Base-by-base conservation (phyloP, 2,329 filamentous ascomycete genomes). In the Colletotrichum sp. region DNA sequence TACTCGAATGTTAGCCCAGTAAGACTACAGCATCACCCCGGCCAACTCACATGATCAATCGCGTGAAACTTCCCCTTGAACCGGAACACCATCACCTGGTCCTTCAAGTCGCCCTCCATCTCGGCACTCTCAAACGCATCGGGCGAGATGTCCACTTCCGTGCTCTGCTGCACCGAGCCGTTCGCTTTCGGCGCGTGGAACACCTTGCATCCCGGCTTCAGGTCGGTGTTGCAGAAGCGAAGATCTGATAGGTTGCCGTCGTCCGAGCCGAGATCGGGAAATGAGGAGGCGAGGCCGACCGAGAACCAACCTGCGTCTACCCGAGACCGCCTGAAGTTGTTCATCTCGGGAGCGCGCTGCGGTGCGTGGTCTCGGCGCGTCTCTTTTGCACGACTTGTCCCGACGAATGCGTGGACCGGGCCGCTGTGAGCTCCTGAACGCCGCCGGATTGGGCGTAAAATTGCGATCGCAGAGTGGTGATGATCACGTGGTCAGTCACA, bases 1-100 rank as follows among this genome's bases (percentile, higher is more conserved):
- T 93, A 2, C 26, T 26, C 26, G 26, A 26, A 26, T 2, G 26
- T 26, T 26, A 26, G 26, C 26, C 26, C n/a, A n/a, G n/a, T n/a
- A n/a, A n/a, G n/a, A 26, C 26, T 26, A 26, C 26, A 26, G 26
- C 26, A 26, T 26, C 26, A 26, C 26, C 1, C 26, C 5, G 2
- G n/a, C 30, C 18, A 32, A 83, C 89, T 86, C 80, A 94, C 92
- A 85, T 94, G 92, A 75, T 95, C 92, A 26, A 94, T 85, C 0
- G 93, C 93, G 79, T 94, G 89, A n/a, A 94, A 87, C 75, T 90
- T 91, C 5, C 90, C 91, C 68, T 88, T 89, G 79, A 93, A 93
- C 78, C 88, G 88, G 77, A 94, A 95, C 0, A 95, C 88, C 21
- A 95, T 86, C 0, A 94, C 91, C 79, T 94, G 92, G 71, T 93